A percentile compares a stretch with the other conserved stretches of the same genome.
phyloP scores from a whole-genome alignment of 139 green algal species.

The Closterium sp. region DNA sequence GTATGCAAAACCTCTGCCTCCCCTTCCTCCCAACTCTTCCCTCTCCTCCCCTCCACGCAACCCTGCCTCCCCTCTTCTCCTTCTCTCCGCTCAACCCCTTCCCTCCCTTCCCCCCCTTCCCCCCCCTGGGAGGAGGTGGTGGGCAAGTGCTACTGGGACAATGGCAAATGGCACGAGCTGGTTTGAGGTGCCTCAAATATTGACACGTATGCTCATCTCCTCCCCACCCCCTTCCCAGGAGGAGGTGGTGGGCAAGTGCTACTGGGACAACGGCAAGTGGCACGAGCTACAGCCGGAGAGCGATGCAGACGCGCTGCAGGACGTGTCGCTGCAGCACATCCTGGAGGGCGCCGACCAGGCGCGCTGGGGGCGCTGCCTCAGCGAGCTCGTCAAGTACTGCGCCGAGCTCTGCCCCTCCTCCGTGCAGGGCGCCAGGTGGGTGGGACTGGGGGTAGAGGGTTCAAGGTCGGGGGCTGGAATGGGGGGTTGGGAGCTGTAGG shows the following conservation, averaged over 20 bases:
- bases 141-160: slow-evolving; percentile 74
- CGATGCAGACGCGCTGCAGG: not conserved
- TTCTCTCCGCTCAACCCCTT: too few species aligned
- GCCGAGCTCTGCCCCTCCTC: slow-evolving; percentile 57
- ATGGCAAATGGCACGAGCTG: slow-evolving; percentile 64
- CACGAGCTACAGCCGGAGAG: slow-evolving; percentile 25
- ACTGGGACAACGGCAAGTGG: slow-evolving; percentile 82
- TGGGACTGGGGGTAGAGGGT: too few species aligned
- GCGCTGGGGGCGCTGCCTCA: slow-evolving; percentile 68
- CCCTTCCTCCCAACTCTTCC: not conserved
- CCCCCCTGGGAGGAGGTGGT: slow-evolving; percentile 48
- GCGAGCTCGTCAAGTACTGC: slow-evolving; percentile 61
- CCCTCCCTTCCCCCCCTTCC: not conserved
- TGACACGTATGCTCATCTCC: too few species aligned
- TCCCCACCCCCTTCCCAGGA: slow-evolving; percentile 19
- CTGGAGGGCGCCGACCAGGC: slow-evolving; percentile 52
- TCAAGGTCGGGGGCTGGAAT: too few species aligned
- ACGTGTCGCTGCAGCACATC: not conserved
- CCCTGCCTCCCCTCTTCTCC: not conserved
- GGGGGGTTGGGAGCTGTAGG: not conserved
- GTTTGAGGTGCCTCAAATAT: not conserved
- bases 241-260: slow-evolving; percentile 59
- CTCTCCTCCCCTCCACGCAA: too few species aligned
- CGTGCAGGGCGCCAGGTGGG: slow-evolving; percentile 48
- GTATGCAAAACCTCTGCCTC: too few species aligned